Evolutionary conservation across 306 rosid genomes (phyloP), one percentile per base, ranked within the genome.

Genomic region (Medicago ruthenica): DNA sequence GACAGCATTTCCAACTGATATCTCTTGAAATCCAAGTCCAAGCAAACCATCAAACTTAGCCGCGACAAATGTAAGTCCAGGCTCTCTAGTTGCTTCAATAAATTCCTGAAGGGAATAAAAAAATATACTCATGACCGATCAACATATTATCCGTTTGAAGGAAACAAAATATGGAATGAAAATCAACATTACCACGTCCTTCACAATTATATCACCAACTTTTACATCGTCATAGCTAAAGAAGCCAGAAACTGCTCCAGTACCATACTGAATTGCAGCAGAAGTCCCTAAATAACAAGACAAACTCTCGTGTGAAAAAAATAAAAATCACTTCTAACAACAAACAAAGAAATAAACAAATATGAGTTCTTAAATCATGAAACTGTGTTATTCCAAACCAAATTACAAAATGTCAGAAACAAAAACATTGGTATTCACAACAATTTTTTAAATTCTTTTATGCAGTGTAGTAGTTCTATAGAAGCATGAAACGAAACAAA

Each of bases 21-120:
- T 95, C 88, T 95, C 99, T 77, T 87, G 96, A 84, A 95, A 95
- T 76, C 97, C 99, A 73, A 95, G 97, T 73, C 99, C 99, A 21
- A 95, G 73, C 50, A 95, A 45, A 53, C 99, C 99, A 85, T 95
- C 99, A 58, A 92, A 95, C 86, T 89, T 92, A 53, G 92, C 96
- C 8, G 86, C 63, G 76, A 89, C 47, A 84, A 95, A 95, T 50
- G 91, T 84, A 58, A 80, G 36, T 70, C 97, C 86, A 59, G 92
- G 96, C 82, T 86, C 89, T 40, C 74, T 84, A 73, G 97, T 92
- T 76, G 97, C 89, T 81, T 95, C 99, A 70, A 95, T 95, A 79
- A 95, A 87, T 41, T 82, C 88, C 99, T 95, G 84, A 81, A n/a
- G 75, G 68, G 57, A 70, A 75, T 76, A 18, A 58, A 39, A 48